Conservation (phyloP, 139 green algal genomes). For the Penium margaritaceum region DNA sequence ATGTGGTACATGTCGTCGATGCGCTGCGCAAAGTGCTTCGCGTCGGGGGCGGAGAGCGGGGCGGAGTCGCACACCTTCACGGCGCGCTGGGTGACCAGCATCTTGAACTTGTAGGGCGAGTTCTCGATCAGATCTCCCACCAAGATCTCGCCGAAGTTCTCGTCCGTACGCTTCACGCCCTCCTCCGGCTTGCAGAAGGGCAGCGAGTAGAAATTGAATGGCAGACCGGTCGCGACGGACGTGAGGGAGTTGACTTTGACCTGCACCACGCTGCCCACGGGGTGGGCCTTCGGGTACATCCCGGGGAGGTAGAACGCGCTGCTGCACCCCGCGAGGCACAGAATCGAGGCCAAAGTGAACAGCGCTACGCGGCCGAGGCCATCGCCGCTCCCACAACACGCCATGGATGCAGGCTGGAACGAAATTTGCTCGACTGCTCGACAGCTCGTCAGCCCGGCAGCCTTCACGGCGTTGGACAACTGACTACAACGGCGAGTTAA, state of each 20-base stretch:
- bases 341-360: too few species aligned
- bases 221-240: constrained; percentile 82
- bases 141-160: constrained; percentile 88
- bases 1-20: constrained; percentile 82
- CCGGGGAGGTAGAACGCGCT: constrained; percentile 33
- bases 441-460: too few species aligned
- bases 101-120: constrained; percentile 82
- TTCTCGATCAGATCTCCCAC: constrained; percentile 78
- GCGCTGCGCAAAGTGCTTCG: constrained; percentile 50
- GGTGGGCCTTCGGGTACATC: constrained; percentile 16
- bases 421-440: too few species aligned
- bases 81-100: constrained; percentile 50
- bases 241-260: constrained; percentile 74
- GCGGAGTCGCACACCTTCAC: constrained; percentile 36
- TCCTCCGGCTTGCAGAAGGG: constrained; percentile 83
- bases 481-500: too few species aligned
- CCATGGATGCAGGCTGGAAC: too few species aligned
- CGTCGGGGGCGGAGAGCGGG: constrained; percentile 29
- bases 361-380: too few species aligned
- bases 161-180: constrained; percentile 62
- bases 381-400: too few species aligned
- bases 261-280: not conserved
- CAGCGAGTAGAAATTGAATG: constrained; percentile 85
- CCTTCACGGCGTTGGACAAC: too few species aligned
- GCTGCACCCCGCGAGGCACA: too few species aligned